Base-by-base conservation (phyloP, 2,329 filamentous ascomycete genomes). In the Cryphonectria carpinicola region DNA sequence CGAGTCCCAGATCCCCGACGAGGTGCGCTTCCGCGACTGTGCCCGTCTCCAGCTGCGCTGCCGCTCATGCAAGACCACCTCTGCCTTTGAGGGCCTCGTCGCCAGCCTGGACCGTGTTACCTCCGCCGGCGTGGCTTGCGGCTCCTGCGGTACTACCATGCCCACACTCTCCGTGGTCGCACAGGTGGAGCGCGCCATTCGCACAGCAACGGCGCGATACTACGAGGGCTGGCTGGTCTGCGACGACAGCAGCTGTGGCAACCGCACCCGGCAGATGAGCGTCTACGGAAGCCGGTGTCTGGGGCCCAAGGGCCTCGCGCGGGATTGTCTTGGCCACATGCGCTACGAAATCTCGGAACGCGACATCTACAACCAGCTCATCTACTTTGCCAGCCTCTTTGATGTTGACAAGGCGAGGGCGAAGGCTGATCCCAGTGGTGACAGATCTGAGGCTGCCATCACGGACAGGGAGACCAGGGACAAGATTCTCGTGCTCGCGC, bases 141-240 rank as follows among this genome's bases (percentile, higher is more conserved):
- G 88, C 5, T 84, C 85, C 43, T 98, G 96, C 79, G 84, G 85
- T 56, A 85, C 86, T 62, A 77, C 86, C 3, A 87, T 98, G 60
- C 80, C 90, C 0, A 92, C 89, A 6, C 83, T 98, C 14, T 92
- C 90, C 11, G 83, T 98, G 64, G 88, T 97, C 13, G 93, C 95
- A 1, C 96, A 99, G 80, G 85, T 98, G 6, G 96, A 99, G 79
- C 87, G 89, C 68, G 92, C 95, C 71, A 90, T 98, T 74, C 91
- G 96, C 64, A 84, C 87, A 46, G 89, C 94, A 76, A 93, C 93
- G 8, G 87, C 92, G 13, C 88, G 89, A 64, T 99, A 99, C 85
- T 98, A 99, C 81, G 93, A 97, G 77, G 94, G 90, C 72, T 97
- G 93, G 91, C 88, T 99, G 7, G 86, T 93, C 54, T 99, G 96